Base-by-base conservation (phyloP, 1,284 basidiomycete genomes). In the Moesziomyces globuligerus region DNA sequence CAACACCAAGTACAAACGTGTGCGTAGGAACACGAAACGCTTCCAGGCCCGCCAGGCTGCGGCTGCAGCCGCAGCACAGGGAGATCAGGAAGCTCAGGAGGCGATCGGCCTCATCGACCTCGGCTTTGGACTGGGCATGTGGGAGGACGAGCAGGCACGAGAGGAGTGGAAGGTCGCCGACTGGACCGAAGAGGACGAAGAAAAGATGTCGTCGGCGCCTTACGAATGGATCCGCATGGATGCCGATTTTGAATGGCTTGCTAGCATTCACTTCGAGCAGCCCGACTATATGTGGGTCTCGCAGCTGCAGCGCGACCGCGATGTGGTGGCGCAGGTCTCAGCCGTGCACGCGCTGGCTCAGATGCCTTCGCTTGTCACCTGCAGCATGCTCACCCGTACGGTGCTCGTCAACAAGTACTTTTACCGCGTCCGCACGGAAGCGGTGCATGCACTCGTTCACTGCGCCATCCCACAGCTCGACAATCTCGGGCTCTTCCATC, bases 161-260 rank as follows among this genome's bases (percentile, higher is more conserved):
- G 90, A 92, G 79, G 90, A 90, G 64, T 98, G 96, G 80, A 73
- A 73, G 52, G 94, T 98, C 2, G 91, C 91, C 11, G 96, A 98
- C 82, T 99, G 94, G 96, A 94, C 91, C 5, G 95, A 97, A 80
- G 93, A 96, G 75, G 94, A 98, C 69, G 95, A 97, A 80, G 89
- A 90, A 62, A 87, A 88, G 43, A 97, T 98, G 92, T 89, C 76
- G 3, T 74, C 73, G 89, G 62, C 92, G 91, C 39, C 94, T 1
- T 98, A 98, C 84, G 96, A 99, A 84, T 99, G 96, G 96, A 98
- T 99, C 71, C 87, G 96, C 60, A 92, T 98, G 86, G 96, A 99
- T 81, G 93, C 96, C 18, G 96, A 99, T 81, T 95, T 96, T 83
- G 95, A 98, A 84, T 99, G 96, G 96, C 91, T 98, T 59, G 91